Conservation (phyloP, 78 protist genomes). For the Goniomonas avonlea region DNA sequence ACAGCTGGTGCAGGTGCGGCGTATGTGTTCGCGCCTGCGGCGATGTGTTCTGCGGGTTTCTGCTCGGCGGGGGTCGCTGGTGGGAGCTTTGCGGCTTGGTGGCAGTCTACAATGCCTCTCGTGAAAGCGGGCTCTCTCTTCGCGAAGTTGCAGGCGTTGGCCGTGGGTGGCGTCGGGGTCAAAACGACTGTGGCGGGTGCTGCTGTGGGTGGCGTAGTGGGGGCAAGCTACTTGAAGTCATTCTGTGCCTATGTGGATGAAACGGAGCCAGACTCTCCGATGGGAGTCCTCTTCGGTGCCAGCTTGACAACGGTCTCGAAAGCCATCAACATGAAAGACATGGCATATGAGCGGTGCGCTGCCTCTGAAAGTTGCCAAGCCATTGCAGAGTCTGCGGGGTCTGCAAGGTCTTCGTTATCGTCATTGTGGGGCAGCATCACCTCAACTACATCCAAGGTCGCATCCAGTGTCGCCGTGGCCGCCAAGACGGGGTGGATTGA, state of each 20-base stretch:
- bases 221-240: neutral
- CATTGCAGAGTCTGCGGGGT: neutral
- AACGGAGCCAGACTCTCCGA: neutral
- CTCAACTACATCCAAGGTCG: neutral
- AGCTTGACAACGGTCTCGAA: neutral
- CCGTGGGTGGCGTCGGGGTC: constrained; percentile 1
- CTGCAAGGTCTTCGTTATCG: neutral
- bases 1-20: neutral
- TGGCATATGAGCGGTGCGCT: neutral
- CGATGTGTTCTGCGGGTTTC: neutral
- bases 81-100: neutral
- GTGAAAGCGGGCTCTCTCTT: neutral
- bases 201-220: neutral
- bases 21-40: neutral
- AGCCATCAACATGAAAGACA: neutral
- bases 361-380: neutral
- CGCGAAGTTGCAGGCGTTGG: neutral
- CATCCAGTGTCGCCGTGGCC: no score
- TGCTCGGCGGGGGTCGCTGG: neutral
- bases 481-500: no score
- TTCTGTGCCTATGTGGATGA: neutral
- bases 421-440: neutral
- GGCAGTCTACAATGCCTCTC: neutral
- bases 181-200: neutral
- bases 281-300: no score